Conservation (phyloP, 495 filamentous ascomycete species). For the Schizothecium vesticola region DNA sequence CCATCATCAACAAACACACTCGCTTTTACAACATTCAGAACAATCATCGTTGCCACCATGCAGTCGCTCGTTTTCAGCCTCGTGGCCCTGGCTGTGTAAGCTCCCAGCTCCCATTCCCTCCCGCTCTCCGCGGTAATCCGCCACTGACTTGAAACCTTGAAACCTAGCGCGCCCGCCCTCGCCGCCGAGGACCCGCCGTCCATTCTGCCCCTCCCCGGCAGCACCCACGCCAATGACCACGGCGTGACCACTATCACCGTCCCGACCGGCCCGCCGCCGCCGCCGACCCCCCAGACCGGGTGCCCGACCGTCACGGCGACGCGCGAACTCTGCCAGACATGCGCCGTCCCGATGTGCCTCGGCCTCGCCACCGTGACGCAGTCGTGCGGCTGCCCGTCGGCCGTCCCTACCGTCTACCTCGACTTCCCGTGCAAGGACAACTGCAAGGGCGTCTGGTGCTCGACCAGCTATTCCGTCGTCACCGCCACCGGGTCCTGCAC, state of each 20-base stretch:
- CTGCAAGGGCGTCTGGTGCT: conserved; percentile 16
- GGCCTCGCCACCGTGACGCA: conserved; percentile 27
- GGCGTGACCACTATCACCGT: not conserved
- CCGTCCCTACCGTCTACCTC: conserved; percentile 17
- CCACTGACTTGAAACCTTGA: not conserved
- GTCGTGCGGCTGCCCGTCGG: conserved; percentile 20
- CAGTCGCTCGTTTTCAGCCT: not conserved
- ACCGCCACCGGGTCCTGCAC: not conserved
- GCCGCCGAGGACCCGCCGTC: not conserved
- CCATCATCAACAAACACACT: not conserved
- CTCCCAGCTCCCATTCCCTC: too few species aligned
- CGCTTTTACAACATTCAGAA: not conserved
- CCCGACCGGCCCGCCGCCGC: not conserved
- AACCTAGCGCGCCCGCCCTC: not conserved
- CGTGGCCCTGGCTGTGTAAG: not conserved
- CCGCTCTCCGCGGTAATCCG: not conserved
- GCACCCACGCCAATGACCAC: not conserved
- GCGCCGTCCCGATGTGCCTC: conserved; percentile 28
- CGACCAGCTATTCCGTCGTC: conserved; percentile 16
- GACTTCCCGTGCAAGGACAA: conserved; percentile 19
- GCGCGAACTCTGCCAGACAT: conserved; percentile 23
- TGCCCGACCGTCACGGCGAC: conserved; percentile 24
- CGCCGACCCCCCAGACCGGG: conserved; percentile 9
- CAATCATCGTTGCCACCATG: not conserved
- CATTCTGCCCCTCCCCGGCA: not conserved